Conservation (phyloP, 495 filamentous ascomycete species). For the Hyaloscypha bicolor region DNA sequence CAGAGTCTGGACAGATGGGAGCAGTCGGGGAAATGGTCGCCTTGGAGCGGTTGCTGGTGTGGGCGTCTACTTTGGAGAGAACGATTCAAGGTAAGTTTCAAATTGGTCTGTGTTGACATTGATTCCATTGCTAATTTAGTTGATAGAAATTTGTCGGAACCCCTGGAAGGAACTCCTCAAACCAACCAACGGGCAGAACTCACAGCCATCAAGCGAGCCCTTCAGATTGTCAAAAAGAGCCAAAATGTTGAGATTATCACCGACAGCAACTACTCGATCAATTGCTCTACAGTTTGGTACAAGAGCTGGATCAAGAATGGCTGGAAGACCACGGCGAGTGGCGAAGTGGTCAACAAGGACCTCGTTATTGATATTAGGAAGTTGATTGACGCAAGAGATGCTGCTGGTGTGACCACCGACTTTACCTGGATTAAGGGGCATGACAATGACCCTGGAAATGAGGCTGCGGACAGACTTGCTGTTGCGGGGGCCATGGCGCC, state of each 20-base stretch:
- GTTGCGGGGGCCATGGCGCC: slow-evolving; percentile 41
- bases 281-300: slow-evolving; percentile 88
- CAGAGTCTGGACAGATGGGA: slow-evolving; percentile 89
- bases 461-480: slow-evolving; percentile 79
- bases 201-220: slow-evolving; percentile 80
- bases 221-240: slow-evolving; percentile 66
- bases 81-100: slow-evolving; percentile 64
- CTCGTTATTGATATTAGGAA: slow-evolving; percentile 72
- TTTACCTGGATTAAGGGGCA: slow-evolving; percentile 94
- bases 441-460: slow-evolving; percentile 66
- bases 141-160: slow-evolving; percentile 80
- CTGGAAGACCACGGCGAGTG: slow-evolving; percentile 72
- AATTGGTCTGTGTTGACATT: background rate
- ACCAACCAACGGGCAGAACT: slow-evolving; percentile 96
- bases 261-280: slow-evolving; percentile 86
- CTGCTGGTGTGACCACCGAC: slow-evolving; percentile 59
- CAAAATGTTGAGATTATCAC: slow-evolving; percentile 70
- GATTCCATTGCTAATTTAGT: background rate
- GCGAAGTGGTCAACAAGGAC: slow-evolving; percentile 83
- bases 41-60: slow-evolving; percentile 74
- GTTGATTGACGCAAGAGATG: slow-evolving; percentile 70
- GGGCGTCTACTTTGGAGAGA: slow-evolving; percentile 84
- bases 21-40: slow-evolving; percentile 75
- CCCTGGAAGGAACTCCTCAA: slow-evolving; percentile 70
- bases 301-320: slow-evolving; percentile 74